Conservation (phyloP, 495 filamentous ascomycete genomes). For the Aspergillus funiculosus region DNA sequence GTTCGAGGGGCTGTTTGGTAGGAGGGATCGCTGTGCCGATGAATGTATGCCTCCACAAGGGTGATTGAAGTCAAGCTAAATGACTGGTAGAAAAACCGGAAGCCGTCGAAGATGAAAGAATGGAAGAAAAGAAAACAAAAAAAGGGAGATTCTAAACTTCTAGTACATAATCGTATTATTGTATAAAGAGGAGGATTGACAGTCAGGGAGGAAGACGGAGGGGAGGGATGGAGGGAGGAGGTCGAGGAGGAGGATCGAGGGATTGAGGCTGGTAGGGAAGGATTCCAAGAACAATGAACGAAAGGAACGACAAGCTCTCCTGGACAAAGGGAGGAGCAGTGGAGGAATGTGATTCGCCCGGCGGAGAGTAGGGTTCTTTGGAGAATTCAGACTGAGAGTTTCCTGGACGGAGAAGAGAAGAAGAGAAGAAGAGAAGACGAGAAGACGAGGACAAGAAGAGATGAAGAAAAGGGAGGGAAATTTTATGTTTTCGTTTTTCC, state of each 20-base stretch:
- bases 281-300: conserved; percentile 12
- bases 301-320: conserved; percentile 9
- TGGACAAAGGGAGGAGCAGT: conserved; percentile 28
- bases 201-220: conserved; percentile 2
- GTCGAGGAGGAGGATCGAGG: conserved; percentile 9
- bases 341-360: conserved; percentile 18
- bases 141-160: conserved; percentile 1
- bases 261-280: conserved; percentile 14
- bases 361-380: conserved; percentile 1
- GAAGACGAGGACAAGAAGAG: conserved; percentile 10
- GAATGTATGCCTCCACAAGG: conserved; percentile 25
- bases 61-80: conserved; percentile 38
- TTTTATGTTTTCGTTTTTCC: conserved; percentile 42
- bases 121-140: not conserved
- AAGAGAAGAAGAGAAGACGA: conserved; percentile 3
- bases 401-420: conserved; percentile 1
- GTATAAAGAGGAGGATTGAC: conserved; percentile 7
- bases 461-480: conserved; percentile 15
- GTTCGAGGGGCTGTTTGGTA: conserved; percentile 25
- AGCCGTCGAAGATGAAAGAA: conserved; percentile 2
- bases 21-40: conserved; percentile 22
- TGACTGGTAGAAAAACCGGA: conserved; percentile 57
- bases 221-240: conserved; percentile 15
- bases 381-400: not conserved
- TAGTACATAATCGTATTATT: conserved; percentile 13